Evolutionary conservation across 257 asterid species (phyloP), one percentile per base, ranked within the genome.

Genomic region (Jasminum sambac): DNA sequence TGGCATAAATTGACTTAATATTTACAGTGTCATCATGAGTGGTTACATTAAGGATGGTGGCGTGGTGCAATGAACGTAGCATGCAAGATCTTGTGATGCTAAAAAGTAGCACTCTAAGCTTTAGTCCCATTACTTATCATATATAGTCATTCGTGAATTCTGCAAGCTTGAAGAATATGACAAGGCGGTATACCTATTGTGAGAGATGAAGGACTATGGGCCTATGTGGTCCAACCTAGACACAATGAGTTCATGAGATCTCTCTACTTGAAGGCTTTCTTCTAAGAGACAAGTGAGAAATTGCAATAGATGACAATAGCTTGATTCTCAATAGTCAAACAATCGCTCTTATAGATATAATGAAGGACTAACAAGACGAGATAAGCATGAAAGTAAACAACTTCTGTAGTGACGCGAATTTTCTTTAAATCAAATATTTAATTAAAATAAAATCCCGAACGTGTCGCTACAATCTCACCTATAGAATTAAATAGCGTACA

Each of bases 21-120:
- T 95, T 41, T 93, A 89, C 64, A 77, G 77, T 70, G 95, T 87
- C 76, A 77, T 93, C 55, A 82, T 93, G 84, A 85, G 92, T 67
- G 92, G 89, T 69, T 88, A 82, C 74, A 80, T 78, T 2, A 87
- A 80, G 71, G 83, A 72, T 1, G 92, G 90, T 64, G 84, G 80
- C 60, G 84, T 90, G 92, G 92, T 81, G 64, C n/a, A n/a, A n/a
- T n/a, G n/a, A n/a, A n/a, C n/a, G 88, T 81, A 76, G 96, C 98
- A 2, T 76, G 88, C 77, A 79, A 85, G 78, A 72, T 93, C 52
- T 78, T 82, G 79, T 72, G 95, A 87, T 69, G 96, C 97, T 63
- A 90, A 89, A 68, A 76, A 75, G 84, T 82, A 70, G 76, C 95
- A 84, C 38, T 61, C 90, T 8, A 85, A 86, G 79, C 87, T 93